Evolutionary conservation across 2,329 filamentous ascomycete genomes (phyloP).

Genomic region (Bipolaris victoriae): DNA sequence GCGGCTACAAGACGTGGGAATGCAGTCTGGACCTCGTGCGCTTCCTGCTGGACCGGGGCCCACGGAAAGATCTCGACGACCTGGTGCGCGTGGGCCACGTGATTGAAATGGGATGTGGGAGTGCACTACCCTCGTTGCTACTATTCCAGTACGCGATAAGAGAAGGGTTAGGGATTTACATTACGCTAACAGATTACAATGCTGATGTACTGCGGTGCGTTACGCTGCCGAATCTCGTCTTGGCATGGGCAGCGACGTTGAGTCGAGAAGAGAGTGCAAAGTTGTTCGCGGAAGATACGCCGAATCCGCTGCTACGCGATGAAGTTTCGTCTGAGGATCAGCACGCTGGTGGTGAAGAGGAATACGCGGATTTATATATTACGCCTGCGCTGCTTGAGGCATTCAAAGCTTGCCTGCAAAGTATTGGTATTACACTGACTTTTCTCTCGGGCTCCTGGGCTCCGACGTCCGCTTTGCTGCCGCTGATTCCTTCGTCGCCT

Average conservation of each 20-base stretch:
- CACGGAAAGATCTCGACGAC: slow-evolving; percentile 58
- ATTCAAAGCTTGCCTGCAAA: slow-evolving; percentile 63
- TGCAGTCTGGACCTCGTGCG: slow-evolving; percentile 81
- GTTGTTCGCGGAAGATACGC: slow-evolving; percentile 18
- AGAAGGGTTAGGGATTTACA: slow-evolving; percentile 59
- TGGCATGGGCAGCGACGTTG: slow-evolving; percentile 62
- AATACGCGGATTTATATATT: slow-evolving; percentile 66
- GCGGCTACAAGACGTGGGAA: slow-evolving; percentile 90
- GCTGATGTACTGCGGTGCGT: slow-evolving; percentile 77
- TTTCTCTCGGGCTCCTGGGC: slow-evolving; percentile 81
- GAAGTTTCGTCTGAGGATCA: slow-evolving; percentile 11
- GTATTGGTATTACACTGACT: slow-evolving; percentile 61
- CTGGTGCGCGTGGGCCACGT: slow-evolving; percentile 57
- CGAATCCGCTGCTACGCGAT: slow-evolving; percentile 24
- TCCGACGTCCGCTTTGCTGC: slow-evolving; percentile 60
- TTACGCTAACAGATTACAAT: slow-evolving; percentile 81
- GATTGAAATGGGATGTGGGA: slow-evolving; percentile 75
- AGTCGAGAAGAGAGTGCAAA: slow-evolving; percentile 19
- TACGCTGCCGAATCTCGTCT: slow-evolving; percentile 77
- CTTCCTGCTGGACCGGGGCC: slow-evolving; percentile 60
- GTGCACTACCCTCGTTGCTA: slow-evolving; percentile 73
- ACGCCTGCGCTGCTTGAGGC: slow-evolving; percentile 62
- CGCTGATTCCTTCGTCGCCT: slow-evolving; percentile 57
- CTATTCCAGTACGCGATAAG: slow-evolving; percentile 68
- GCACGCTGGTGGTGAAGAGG: neutral